Evolutionary conservation across 148 eudicot genomes (phyloP).

Genomic region (Vaccinium vitisidaea): DNA sequence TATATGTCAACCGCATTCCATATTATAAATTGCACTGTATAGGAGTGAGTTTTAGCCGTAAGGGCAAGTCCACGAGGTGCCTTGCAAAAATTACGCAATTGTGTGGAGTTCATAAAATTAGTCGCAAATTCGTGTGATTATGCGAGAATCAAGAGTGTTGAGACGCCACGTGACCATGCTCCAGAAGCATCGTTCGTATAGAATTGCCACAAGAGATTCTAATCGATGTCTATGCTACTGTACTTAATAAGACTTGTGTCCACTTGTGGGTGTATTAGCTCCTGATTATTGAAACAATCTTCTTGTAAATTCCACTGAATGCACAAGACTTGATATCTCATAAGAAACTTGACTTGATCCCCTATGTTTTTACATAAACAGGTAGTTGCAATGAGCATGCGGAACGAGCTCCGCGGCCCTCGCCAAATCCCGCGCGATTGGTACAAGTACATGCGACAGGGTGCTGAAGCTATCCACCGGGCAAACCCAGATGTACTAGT

Average conservation of each 20-base stretch:
- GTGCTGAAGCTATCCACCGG: slow-evolving; percentile 31
- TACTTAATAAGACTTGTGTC: neutral
- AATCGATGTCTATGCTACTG: neutral
- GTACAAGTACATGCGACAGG: slow-evolving; percentile 23
- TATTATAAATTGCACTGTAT: too few species aligned
- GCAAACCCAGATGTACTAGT: slow-evolving; percentile 34
- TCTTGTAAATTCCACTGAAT: neutral
- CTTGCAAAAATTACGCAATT: too few species aligned
- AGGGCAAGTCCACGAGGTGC: too few species aligned
- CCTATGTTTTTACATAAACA: neutral
- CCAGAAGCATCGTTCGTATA: too few species aligned
- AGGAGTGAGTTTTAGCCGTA: too few species aligned
- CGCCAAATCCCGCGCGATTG: slow-evolving; percentile 3
- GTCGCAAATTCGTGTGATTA: too few species aligned
- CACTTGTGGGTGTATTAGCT: neutral
- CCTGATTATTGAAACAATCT: too few species aligned
- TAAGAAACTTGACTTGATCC: neutral
- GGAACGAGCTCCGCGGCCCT: slow-evolving; percentile 22
- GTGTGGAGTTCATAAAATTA: neutral
- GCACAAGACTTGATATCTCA: neutral
- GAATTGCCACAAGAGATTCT: too few species aligned
- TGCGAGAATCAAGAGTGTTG: too few species aligned
- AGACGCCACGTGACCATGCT: too few species aligned
- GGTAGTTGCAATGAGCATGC: slow-evolving; percentile 27
- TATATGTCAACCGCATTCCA: too few species aligned